Base-by-base conservation (phyloP, 352 stramenopile species). In the Phytophthora sp. region DNA sequence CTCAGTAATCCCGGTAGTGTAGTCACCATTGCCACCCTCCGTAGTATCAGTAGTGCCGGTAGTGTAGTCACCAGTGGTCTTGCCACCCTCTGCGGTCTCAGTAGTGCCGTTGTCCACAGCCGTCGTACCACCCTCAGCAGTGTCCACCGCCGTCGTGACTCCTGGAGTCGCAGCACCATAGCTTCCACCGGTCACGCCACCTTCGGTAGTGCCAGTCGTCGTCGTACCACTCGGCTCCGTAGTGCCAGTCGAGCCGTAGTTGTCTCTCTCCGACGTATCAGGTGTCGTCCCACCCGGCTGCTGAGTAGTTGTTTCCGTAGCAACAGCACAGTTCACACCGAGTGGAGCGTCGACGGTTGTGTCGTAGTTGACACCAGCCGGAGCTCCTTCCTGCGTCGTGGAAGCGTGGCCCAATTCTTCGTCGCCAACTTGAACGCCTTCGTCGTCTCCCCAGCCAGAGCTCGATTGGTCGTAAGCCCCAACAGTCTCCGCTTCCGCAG, bases 401-500 rank as follows among this genome's bases (percentile, higher is more conserved):
- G 33, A 7, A 39, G 33, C 33, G 33, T 39, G 16, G 31, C 29
- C 29, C 9, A 21, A 16, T 24, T 45, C 38, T 45, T 45, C 7
- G 21, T 16, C 8, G 7, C 8, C 31, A 12, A 46, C 49, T 33
- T 44, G 11, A 2, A 12, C 55, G 16, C 29, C 33, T 49, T 54
- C 42, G 15, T 35, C 24, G 20, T 24, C 16, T 1, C 8, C 44
- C 44, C 11, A 33, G 23, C 26, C 44, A 18, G 44, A 24, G 7
- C 44, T 21, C 27, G 4, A 27, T 30, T 12, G 13, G 21, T 27
- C 29, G 11, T 42, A 29, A 11, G 7, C 11, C 8, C n/a, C 33
- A 20, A 26, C 16, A 16, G 20, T 55, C 30, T 55, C 55, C 15
- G 42, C 27, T n/a, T 61, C 42, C 26, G 41, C 50, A n/a, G 50